Evolutionary conservation across 2,329 filamentous ascomycete genomes (phyloP), one percentile per base, ranked within the genome.

Genomic region (Trichophyton equinum): DNA sequence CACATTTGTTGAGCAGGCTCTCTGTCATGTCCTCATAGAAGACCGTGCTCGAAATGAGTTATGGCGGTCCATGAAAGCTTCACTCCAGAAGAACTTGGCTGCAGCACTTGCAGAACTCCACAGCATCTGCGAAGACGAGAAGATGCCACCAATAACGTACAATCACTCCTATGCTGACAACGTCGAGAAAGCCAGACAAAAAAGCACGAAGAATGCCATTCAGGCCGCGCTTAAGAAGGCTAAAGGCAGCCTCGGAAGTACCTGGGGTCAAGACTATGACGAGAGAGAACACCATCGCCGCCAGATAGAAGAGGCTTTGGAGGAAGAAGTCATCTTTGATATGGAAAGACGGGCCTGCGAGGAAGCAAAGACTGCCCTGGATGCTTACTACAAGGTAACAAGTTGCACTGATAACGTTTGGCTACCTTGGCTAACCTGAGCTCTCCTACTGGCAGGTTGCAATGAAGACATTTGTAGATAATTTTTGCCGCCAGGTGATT

Each of bases 351-450:
- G 62, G 53, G 65, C 66, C 20, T 70, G 67, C 53, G 62, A 51
- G 7, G 67, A 69, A 51, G 68, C 65, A 15, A 42, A 58, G 20
- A 65, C 18, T 27, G 66, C 65, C 38, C 61, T 70, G 13, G 61
- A 42, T 58, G 64, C 67, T 1, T 69, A 69, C 44, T 70, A 68
- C 60, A 69, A 68, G 63, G 67, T 70, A 44, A 56, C 61, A 18
- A 40, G 13, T 57, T 57, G 13, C 44, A 38, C 13, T 38, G 33
- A 38, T 38, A 13, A 13, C 33, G 20, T 18, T n/a, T 44, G n/a
- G 6, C n/a, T n/a, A 44, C 40, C 40, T 15, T n/a, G 5, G 40
- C 40, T 44, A 44, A 44, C 15, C 18, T 44, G 1, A 7, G 6
- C 1, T n/a, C 40, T 7, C 6, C 15, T 44, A 7, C 15, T 44